Evolutionary conservation across 2,329 filamentous ascomycete genomes (phyloP), one percentile per base, ranked within the genome.

Genomic region (Neofusicoccum ribis): DNA sequence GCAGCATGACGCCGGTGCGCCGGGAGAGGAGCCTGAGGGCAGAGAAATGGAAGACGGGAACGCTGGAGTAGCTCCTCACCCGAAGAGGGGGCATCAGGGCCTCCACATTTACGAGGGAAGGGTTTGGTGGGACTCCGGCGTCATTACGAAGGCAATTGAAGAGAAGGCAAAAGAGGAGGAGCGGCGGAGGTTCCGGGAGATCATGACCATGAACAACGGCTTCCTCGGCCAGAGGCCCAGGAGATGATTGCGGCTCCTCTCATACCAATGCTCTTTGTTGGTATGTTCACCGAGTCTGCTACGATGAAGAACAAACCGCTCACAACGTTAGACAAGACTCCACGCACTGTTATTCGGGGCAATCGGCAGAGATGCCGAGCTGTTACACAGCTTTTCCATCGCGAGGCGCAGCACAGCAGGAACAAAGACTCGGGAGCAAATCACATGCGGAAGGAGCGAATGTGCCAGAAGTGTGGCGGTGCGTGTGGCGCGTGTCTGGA

Each of bases 81-180:
- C 6, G 9, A 63, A 58, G 31, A 58, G 62, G 58, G 63, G 63
- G 2, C 44, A 51, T n/a, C 46, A 65, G n/a, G 63, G 54, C n/a
- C 54, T 65, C 7, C 63, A 65, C 20, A 59, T 65, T 36, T 65
- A 59, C 46, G 63, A 65, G 46, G 52, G 34, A 12, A 31, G 54
- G 12, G 54, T 59, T 2, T 65, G 63, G 63, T 65, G 63, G 63
- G 63, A 65, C 34, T 51, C 63, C 1, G 63, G 63, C 17, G 63
- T 51, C 17, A 46, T 65, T 8, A 37, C 54, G 12, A 49, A 34
- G 12, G 63, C 63, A 1, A 52, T 59, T 14, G 46, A 59, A 15
- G 63, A 65, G 34, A 59, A 50, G 37, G 17, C 37, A 4, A 65
- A 60, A n/a, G 63, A 65, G 46, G 63, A 65, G 36, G 44, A 59